A percentile compares a stretch with the other conserved stretches of the same genome.
Evolutionary conservation across 2,329 filamentous ascomycete genomes (phyloP).

Genomic region (Beauveria sp.): DNA sequence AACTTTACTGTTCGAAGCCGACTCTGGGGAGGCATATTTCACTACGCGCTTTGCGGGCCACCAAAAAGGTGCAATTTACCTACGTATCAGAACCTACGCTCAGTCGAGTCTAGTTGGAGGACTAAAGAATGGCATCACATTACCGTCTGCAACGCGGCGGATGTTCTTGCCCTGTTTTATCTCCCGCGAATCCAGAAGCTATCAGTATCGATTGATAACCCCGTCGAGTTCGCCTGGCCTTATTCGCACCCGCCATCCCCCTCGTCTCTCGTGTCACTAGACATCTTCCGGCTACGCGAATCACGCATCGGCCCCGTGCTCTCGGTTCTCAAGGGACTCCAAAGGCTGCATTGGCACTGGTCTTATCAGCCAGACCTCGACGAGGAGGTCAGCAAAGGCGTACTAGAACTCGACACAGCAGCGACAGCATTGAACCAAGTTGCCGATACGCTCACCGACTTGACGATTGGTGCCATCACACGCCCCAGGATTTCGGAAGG

Average conservation of each 20-base stretch:
- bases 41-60: background rate
- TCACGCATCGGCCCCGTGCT: background rate
- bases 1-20: background rate
- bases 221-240: background rate
- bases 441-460: background rate
- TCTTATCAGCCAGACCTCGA: constrained; percentile 1
- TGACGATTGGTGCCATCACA: background rate
- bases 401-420: background rate
- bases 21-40: background rate
- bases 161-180: background rate
- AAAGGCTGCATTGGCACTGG: background rate
- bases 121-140: background rate
- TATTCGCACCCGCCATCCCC: background rate
- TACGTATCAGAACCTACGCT: background rate
- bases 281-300: background rate
- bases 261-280: background rate
- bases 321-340: background rate
- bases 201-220: background rate
- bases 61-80: background rate
- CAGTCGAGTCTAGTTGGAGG: background rate
- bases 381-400: background rate
- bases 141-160: background rate
- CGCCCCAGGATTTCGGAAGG: background rate
- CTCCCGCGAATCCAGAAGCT: background rate
- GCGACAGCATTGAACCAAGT: background rate